Conservation (phyloP, 2,329 filamentous ascomycete genomes). For the Colletotrichum euphorbiae region DNA sequence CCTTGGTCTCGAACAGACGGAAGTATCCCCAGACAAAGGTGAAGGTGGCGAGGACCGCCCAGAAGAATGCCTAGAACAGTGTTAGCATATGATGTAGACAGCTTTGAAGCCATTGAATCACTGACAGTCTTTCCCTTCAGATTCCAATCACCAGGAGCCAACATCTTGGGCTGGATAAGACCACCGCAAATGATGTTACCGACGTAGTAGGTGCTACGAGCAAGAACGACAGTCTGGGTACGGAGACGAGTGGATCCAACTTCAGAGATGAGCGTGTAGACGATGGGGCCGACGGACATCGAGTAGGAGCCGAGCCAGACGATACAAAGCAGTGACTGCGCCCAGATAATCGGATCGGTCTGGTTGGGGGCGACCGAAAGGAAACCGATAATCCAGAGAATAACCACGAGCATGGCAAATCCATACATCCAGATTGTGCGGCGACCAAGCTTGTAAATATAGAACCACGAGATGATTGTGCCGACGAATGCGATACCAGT, state of each 20-base stretch:
- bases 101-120: constrained; percentile 16
- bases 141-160: constrained; percentile 55
- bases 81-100: constrained; percentile 26
- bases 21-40: constrained; percentile 57
- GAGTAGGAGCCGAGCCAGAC: constrained; percentile 59
- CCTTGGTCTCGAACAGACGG: constrained; percentile 58
- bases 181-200: constrained; percentile 56
- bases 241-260: constrained; percentile 58
- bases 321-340: constrained; percentile 54
- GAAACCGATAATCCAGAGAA: constrained; percentile 58
- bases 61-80: constrained; percentile 54
- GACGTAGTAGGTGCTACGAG: constrained; percentile 55
- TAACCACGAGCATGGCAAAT: constrained; percentile 50
- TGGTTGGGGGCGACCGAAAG: constrained; percentile 53
- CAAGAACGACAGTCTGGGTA: constrained; percentile 59
- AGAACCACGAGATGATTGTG: constrained; percentile 57
- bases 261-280: constrained; percentile 59
- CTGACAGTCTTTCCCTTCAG: constrained; percentile 52
- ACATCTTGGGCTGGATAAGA: constrained; percentile 52
- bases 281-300: constrained; percentile 57
- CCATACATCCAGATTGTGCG: constrained; percentile 57
- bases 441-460: constrained; percentile 56
- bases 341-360: constrained; percentile 51
- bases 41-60: constrained; percentile 51
- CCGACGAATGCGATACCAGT: constrained; percentile 58